Evolutionary conservation across 495 filamentous ascomycete species (phyloP).

Genomic region (Aspergillus sclerotioniger): DNA sequence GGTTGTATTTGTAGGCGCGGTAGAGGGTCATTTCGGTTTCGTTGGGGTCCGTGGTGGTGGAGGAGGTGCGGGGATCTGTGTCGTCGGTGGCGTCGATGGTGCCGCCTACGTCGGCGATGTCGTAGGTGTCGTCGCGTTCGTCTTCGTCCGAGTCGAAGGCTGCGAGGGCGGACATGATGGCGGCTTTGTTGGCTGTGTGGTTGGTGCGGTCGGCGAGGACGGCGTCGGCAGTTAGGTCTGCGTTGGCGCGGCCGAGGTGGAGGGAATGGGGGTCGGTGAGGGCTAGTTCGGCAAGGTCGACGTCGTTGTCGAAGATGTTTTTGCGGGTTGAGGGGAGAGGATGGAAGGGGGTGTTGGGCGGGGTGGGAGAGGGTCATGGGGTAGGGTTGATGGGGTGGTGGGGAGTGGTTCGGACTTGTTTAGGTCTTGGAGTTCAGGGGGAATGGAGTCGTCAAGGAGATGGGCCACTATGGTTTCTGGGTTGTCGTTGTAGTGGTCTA

Average conservation of each 20-base stretch:
- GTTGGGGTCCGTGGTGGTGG: constrained; percentile 28
- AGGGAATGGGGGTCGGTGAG: constrained; percentile 50
- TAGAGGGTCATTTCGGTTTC: constrained; percentile 58
- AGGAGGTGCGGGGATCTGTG: constrained; percentile 37
- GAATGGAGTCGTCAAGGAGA: constrained; percentile 79
- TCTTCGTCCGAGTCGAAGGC: constrained; percentile 94
- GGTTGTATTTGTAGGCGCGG: constrained; percentile 59
- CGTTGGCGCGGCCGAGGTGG: constrained; percentile 72
- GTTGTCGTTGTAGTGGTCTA: constrained; percentile 75
- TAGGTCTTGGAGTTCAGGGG: constrained; percentile 45
- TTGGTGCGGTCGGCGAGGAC: constrained; percentile 52
- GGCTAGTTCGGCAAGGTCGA: constrained; percentile 75
- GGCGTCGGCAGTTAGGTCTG: constrained; percentile 60
- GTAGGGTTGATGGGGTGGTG: constrained; percentile 15
- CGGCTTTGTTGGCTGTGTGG: constrained; percentile 69
- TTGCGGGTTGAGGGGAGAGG: constrained; percentile 41
- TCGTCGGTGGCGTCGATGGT: constrained; percentile 63
- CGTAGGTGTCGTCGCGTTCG: constrained; percentile 97
- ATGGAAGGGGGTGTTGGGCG: constrained; percentile 41
- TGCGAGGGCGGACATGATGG: constrained; percentile 86
- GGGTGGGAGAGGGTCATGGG: constrained; percentile 35
- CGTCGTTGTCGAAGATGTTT: constrained; percentile 71
- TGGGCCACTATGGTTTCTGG: constrained; percentile 78
- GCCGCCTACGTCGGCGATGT: constrained; percentile 85
- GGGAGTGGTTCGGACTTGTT: constrained; percentile 43